A percentile compares a stretch with the other conserved stretches of the same genome.
Evolutionary conservation across 2,329 filamentous ascomycete genomes (phyloP).

Genomic region (Chrysoporthe austroafricana): DNA sequence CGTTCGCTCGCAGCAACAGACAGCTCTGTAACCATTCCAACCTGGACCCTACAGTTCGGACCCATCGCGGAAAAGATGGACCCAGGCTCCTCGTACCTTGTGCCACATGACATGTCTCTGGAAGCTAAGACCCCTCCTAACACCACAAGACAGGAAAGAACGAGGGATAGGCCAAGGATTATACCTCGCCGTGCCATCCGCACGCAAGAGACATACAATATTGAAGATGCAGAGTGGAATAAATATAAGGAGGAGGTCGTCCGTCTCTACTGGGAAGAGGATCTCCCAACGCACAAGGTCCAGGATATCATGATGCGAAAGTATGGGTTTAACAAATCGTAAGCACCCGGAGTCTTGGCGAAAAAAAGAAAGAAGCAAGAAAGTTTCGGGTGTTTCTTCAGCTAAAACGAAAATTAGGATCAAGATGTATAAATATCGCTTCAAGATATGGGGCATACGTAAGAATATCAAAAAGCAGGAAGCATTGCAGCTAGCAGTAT

Average conservation of each 20-base stretch:
- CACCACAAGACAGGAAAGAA: background rate
- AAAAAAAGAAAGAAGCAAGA: background rate
- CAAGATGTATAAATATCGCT: slow-evolving; percentile 19
- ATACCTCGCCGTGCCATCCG: background rate
- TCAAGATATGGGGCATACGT: slow-evolving; percentile 18
- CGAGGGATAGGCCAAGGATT: background rate
- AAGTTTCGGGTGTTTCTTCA: background rate
- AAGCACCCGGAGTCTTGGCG: background rate
- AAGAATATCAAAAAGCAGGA: slow-evolving; percentile 20
- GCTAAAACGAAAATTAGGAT: background rate
- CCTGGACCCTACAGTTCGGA: no score
- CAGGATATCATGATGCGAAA: slow-evolving; percentile 10
- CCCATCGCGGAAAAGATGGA: no score
- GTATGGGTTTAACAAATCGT: slow-evolving; percentile 19
- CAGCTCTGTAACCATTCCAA: no score
- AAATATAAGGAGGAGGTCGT: slow-evolving; percentile 10
- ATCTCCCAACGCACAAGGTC: slow-evolving; percentile 8
- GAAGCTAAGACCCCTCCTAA: background rate
- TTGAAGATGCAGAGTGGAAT: slow-evolving; percentile 7
- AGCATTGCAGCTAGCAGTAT: slow-evolving; percentile 6
- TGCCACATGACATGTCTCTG: no score
- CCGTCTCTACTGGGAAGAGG: slow-evolving; percentile 10
- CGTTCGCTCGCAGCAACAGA: background rate
- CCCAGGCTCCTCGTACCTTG: no score
- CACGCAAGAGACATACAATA: background rate